Evolutionary conservation across 2,329 filamentous ascomycete genomes (phyloP).

Genomic region (Dactylonectria macrodidyma): DNA sequence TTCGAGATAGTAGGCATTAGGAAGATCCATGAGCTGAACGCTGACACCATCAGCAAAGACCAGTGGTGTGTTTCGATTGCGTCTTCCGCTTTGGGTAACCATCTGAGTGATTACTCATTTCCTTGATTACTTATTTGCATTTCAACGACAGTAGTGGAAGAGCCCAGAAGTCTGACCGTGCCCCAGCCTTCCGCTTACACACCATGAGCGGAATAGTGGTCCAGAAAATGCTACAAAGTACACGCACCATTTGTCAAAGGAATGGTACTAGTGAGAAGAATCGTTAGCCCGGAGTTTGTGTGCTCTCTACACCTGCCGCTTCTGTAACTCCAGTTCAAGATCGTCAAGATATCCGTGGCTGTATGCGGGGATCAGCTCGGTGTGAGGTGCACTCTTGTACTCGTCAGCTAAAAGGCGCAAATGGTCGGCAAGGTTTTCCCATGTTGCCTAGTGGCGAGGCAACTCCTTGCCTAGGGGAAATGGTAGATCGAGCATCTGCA

Average conservation of each 20-base stretch:
- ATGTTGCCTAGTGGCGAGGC: conserved; percentile 19
- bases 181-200: background rate
- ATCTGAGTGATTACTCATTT: background rate
- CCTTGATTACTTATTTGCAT: background rate
- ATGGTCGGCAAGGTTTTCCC: background rate
- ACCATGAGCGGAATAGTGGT: background rate
- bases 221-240: background rate
- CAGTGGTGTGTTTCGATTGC: background rate
- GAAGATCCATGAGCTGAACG: no score
- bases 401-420: background rate
- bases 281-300: conserved; percentile 6
- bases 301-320: conserved; percentile 18
- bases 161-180: background rate
- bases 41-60: no score
- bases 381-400: background rate
- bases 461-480: conserved; percentile 16
- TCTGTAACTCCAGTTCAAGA: conserved; percentile 3
- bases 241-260: background rate
- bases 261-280: background rate
- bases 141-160: no score
- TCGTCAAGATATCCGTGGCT: conserved; percentile 1
- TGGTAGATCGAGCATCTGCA: conserved; percentile 13
- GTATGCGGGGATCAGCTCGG: background rate
- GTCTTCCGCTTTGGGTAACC: background rate
- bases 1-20: no score